A percentile compares a stretch with the other conserved stretches of the same genome.
Conservation (phyloP, 2,329 filamentous ascomycete genomes). For the Arthrinium phaeospermum region DNA sequence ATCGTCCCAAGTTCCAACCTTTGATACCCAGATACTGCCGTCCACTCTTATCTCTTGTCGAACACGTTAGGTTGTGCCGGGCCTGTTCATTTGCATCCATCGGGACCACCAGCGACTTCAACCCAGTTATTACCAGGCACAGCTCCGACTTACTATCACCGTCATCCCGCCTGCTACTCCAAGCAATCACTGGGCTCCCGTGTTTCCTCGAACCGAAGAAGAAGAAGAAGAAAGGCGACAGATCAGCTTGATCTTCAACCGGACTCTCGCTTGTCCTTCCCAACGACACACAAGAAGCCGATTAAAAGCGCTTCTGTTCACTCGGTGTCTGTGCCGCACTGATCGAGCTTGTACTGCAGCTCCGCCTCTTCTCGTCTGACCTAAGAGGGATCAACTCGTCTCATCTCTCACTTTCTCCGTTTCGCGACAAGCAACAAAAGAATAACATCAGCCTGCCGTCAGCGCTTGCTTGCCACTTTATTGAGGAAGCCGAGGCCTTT, state of each 20-base stretch:
- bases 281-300: conserved; percentile 2
- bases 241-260: not conserved
- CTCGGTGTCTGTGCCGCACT: not conserved
- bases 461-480: conserved; percentile 14
- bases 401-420: conserved; percentile 11
- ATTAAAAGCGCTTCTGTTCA: not conserved
- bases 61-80: not conserved
- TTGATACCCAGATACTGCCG: conserved; percentile 4
- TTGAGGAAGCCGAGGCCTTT: not conserved
- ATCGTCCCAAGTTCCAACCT: conserved; percentile 1
- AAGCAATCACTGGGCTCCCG: not conserved
- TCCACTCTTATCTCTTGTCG: conserved; percentile 1
- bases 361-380: conserved; percentile 17
- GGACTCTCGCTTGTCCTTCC: not conserved
- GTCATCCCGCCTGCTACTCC: not conserved
- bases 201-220: not conserved
- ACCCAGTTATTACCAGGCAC: conserved; percentile 15
- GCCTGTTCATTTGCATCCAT: not conserved
- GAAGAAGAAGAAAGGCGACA: conserved; percentile 2
- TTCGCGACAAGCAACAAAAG: conserved; percentile 13
- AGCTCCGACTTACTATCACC: conserved; percentile 12
- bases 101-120: not conserved
- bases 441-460: conserved; percentile 10
- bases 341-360: not conserved
- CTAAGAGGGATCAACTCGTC: conserved; percentile 10